These are phyloP conservation scores for Gamsiella multidivaricata DNA, from an alignment of 192 early-diverging fungal genomes.

Conservation along the genomic window DNA sequence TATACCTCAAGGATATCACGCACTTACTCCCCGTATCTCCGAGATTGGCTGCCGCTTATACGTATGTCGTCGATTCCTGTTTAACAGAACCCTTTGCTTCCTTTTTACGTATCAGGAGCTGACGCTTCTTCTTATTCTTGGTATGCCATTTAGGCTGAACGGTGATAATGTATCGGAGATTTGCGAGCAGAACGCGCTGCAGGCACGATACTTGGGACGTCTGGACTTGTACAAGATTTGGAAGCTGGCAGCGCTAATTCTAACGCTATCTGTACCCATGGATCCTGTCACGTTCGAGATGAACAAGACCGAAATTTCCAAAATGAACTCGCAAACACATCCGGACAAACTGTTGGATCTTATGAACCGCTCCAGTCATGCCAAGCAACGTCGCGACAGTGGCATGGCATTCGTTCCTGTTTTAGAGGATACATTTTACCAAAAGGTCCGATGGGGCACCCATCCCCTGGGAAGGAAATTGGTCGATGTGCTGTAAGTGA, in stretches of 20 bases:
- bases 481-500: conserved; percentile 65
- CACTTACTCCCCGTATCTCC: conserved; percentile 68
- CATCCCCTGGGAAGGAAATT: conserved; percentile 69
- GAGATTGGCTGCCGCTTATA: conserved; percentile 68
- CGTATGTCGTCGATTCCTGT: conserved; percentile 57
- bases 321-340: conserved; percentile 46
- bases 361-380: conserved; percentile 42
- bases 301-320: conserved; percentile 38
- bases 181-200: conserved; percentile 71
- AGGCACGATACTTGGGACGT: conserved; percentile 58
- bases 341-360: conserved; percentile 33
- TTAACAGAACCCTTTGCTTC: no score
- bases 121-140: background rate
- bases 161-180: conserved; percentile 68
- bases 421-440: conserved; percentile 49
- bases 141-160: conserved; percentile 55
- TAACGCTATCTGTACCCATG: conserved; percentile 62
- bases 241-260: conserved; percentile 69
- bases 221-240: conserved; percentile 73
- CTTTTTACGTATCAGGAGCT: background rate
- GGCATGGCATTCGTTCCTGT: conserved; percentile 51
- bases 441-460: conserved; percentile 66
- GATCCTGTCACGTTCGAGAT: conserved; percentile 51
- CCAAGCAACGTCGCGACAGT: conserved; percentile 56
- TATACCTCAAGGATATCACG: conserved; percentile 66